These are phyloP conservation scores for Yamadazyma aaseri DNA, from an alignment of 1,139 yeast genomes.

Conservation along the genomic window DNA sequence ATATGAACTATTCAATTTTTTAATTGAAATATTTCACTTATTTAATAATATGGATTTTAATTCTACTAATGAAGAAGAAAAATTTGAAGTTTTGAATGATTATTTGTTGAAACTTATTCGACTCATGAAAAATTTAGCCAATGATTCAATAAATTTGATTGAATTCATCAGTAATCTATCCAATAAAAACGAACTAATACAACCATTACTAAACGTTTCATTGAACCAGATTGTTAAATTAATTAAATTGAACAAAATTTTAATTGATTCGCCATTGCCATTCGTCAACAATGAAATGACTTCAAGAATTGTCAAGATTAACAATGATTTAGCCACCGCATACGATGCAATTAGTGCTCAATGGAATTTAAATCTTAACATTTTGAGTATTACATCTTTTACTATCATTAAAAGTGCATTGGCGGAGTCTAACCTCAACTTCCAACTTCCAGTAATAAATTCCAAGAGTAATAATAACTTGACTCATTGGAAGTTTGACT, in stretches of 20 bases:
- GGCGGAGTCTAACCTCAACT: constrained; percentile 27
- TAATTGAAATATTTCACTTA: constrained; percentile 16
- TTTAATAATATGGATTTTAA: constrained; percentile 9
- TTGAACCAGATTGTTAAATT: constrained; percentile 35
- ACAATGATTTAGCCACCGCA: constrained; percentile 38
- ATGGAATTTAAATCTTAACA: constrained; percentile 24
- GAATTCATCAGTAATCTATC: constrained; percentile 20
- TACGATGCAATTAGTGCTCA: constrained; percentile 34
- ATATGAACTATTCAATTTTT: constrained; percentile 16
- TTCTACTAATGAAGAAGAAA: constrained; percentile 29
- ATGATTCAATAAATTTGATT: constrained; percentile 35
- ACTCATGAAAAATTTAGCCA: constrained; percentile 39
- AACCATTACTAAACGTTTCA: constrained; percentile 37
- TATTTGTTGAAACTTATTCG: constrained; percentile 47
- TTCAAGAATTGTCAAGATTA: constrained; percentile 32
- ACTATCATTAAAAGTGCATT: constrained; percentile 27
- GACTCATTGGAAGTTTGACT: constrained; percentile 30
- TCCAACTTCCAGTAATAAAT: constrained; percentile 15
- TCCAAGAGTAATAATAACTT: constrained; percentile 10
- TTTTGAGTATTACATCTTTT: constrained; percentile 25
- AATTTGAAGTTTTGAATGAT: constrained; percentile 44
- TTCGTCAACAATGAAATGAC: constrained; percentile 23
- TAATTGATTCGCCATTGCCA: constrained; percentile 29
- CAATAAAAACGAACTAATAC: constrained; percentile 19
- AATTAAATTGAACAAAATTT: constrained; percentile 34